Evolutionary conservation across 805 yeast genomes (phyloP).

Genomic region (Saturnispora zaruensis): DNA sequence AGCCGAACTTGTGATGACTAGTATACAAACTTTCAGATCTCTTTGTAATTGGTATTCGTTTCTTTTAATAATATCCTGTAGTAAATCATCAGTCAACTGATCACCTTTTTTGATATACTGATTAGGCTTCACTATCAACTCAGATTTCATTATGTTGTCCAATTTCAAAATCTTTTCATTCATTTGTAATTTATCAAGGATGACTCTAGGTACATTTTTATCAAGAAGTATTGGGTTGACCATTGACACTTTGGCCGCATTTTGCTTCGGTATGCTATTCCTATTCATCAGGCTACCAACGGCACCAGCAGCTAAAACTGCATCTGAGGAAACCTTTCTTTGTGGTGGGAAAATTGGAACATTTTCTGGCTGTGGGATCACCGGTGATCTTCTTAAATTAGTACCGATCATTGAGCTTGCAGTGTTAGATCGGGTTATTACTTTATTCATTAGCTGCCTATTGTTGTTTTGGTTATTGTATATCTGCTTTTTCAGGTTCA

Average conservation of each 20-base stretch:
- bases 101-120: slow-evolving; percentile 23
- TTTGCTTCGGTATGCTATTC: neutral
- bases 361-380: neutral
- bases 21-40: slow-evolving; percentile 27
- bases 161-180: slow-evolving; percentile 28
- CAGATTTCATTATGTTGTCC: slow-evolving; percentile 28
- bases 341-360: slow-evolving; percentile 20
- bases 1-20: slow-evolving; percentile 30
- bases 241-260: slow-evolving; percentile 21
- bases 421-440: slow-evolving; percentile 19
- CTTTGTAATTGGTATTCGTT: slow-evolving; percentile 25
- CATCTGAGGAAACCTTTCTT: slow-evolving; percentile 23
- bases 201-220: slow-evolving; percentile 25
- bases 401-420: neutral
- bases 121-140: slow-evolving; percentile 24
- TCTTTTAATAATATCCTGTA: slow-evolving; percentile 25
- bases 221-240: slow-evolving; percentile 28
- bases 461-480: slow-evolving; percentile 24
- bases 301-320: slow-evolving; percentile 31
- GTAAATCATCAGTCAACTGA: slow-evolving; percentile 25
- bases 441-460: slow-evolving; percentile 29
- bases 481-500: slow-evolving; percentile 24
- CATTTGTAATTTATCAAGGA: slow-evolving; percentile 23
- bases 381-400: neutral
- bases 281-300: slow-evolving; percentile 21